Base-by-base conservation (phyloP, 2,329 filamentous ascomycete species). In the Venturia oleaginea region DNA sequence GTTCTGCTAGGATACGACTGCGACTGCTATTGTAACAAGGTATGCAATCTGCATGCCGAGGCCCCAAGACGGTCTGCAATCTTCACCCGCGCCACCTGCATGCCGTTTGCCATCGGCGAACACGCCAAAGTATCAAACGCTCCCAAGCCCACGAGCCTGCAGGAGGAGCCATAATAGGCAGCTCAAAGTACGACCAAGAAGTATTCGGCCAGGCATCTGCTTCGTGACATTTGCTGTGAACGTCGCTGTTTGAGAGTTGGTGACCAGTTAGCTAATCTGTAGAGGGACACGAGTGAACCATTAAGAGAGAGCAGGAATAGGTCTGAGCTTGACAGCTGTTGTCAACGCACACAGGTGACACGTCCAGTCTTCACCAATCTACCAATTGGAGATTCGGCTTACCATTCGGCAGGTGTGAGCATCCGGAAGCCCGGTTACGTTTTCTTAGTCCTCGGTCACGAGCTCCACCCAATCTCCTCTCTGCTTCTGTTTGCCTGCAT, bases 291-390 rank as follows among this genome's bases (percentile, higher is more conserved):
- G n/a, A n/a, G n/a, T n/a, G n/a, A n/a, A n/a, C n/a, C n/a, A n/a
- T n/a, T n/a, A n/a, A n/a, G n/a, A n/a, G 40, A 42, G 17, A 42
- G 3, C 40, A 4, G 40, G 8, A 11, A 19, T 34, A 6, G 6
- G 51, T 34, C 51, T 34, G 51, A 57, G 51, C 51, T 57, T 57
- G 51, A 57, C 51, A 57, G 51, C 51, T 55, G 51, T 34, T 10
- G 51, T 34, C 51, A 7, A 57, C n/a, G 51, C 27, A 57, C 30
- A n/a, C 30, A n/a, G 27, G 51, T 55, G 51, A 3, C 51, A 55
- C 51, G 17, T 19, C 51, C 24, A 13, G 15, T 5, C 51, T 34
- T 19, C 19, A 4, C 51, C 51, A 55, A 55, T 55, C 30, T 22
- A 32, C 34, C 27, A 55, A 34, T 19, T 34, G 8, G 30, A 55